Evolutionary conservation across 345 rosid genomes (phyloP), one percentile per base, ranked within the genome.

Genomic region (Ailanthus altissimus): DNA sequence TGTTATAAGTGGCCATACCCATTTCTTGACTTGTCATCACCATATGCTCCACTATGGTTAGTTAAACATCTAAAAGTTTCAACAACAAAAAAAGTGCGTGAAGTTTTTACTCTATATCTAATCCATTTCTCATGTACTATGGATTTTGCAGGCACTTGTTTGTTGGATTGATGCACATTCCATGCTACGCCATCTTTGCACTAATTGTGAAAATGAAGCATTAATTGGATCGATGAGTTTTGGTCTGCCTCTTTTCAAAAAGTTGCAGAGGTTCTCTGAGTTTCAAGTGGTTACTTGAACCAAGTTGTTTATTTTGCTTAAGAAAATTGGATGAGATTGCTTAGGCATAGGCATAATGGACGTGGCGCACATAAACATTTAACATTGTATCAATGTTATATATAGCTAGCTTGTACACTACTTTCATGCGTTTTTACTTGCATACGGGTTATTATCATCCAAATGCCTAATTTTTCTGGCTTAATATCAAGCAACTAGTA

Each of bases 1-100:
- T 49, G 57, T 25, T 68, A 18, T 82, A 93, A 91, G 87, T 93
- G 95, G 97, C 95, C 95, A 16, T 91, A 88, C 75, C 90, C 92
- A 63, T 93, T 89, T 80, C 90, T 93, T 21, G 87, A 89, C 74
- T 79, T 88, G 58, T 85, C 92, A 15, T 70, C 84, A 11, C 72
- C 83, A 43, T 77, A 75, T 84, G 95, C 95, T 74, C 91, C 94
- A 32, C 32, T 86, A 46, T 91, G 94, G 94, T 90, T 83, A 40
- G 85, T 79, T 59, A 38, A 63, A 54, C 51, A 73, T 63, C 26
- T 67, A 25, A 26, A 38, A 8, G 16, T 57, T 8, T 26, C 49
- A 1, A 16, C 42, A n/a, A 58, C 20, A n/a, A n/a, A n/a, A n/a
- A n/a, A n/a, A n/a, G 54, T 58, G 49, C 25, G 1, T 57, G 51